Conservation (phyloP, 176 grass and related monocot species). For the Hordeum vulgare region MorexV3_pseudomolecules_assembly NC_058523.1:435241935-435242434, state of each 20-base stretch:
- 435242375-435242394: constrained; percentile 77
- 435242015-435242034: not conserved
- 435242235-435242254: constrained; percentile 39
- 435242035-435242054: not conserved
- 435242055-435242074: not conserved
- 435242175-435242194: not conserved
- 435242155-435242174: not conserved
- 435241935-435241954: constrained; percentile 83
- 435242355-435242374: constrained; percentile 56
- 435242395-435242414: constrained; percentile 93
- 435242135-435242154: not conserved
- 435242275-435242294: constrained; percentile 80
- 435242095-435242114: not conserved
- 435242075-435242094: not conserved
- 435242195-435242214: constrained; percentile 16
- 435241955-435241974: constrained; percentile 83
- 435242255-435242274: constrained; percentile 44
- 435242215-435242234: constrained; percentile 18
- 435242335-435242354: constrained; percentile 67
- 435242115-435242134: not conserved
- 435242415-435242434: constrained; percentile 77
- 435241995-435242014: constrained; percentile 46
- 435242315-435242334: constrained; percentile 85
- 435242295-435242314: constrained; percentile 70
- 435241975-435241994: constrained; percentile 59